phyloP scores from a whole-genome alignment of 495 filamentous ascomycete species.

The Glarea lozoyensis region DNA sequence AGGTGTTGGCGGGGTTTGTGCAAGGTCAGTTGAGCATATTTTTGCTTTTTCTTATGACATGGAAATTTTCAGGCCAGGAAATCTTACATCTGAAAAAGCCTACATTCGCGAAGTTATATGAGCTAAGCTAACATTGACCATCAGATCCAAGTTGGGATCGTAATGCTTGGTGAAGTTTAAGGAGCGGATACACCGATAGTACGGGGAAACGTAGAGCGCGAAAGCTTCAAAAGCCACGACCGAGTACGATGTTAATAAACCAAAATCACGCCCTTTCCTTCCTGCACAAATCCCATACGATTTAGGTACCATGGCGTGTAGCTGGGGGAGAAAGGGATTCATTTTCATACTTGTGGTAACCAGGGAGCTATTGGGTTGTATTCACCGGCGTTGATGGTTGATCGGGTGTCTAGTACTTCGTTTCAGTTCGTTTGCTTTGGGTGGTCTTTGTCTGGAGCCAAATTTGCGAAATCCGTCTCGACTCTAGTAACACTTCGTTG shows the following conservation, averaged over 20 bases:
- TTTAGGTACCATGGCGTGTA: slow-evolving; percentile 7
- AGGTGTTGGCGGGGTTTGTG: slow-evolving; percentile 90
- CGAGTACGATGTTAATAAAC: slow-evolving; percentile 18
- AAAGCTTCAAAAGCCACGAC: slow-evolving; percentile 39
- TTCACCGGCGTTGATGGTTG: too few relatives aligned
- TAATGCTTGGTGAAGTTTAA: slow-evolving; percentile 53
- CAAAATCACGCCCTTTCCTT: slow-evolving; percentile 14
- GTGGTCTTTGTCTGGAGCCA: too few relatives aligned
- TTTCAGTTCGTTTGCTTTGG: too few relatives aligned
- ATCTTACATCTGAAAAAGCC: too few relatives aligned
- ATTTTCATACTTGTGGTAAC: too few relatives aligned
- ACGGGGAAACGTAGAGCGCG: slow-evolving; percentile 27
- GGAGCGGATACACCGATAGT: slow-evolving; percentile 5
- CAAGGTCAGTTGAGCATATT: slow-evolving; percentile 75
- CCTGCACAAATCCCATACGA: slow-evolving; percentile 14
- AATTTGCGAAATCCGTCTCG: too few relatives aligned
- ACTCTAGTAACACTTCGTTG: too few relatives aligned
- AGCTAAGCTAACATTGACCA: slow-evolving; percentile 2
- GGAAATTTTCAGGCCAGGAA: too few relatives aligned
- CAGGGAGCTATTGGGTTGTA: too few relatives aligned
- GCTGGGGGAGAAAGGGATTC: too few relatives aligned
- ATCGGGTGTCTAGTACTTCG: too few relatives aligned
- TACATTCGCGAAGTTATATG: neutral
- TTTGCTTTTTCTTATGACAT: too few relatives aligned
- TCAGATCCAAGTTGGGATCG: slow-evolving; percentile 71